Base-by-base conservation (phyloP, 2,329 filamentous ascomycete species). In the Colletotrichum euphorbiae region DNA sequence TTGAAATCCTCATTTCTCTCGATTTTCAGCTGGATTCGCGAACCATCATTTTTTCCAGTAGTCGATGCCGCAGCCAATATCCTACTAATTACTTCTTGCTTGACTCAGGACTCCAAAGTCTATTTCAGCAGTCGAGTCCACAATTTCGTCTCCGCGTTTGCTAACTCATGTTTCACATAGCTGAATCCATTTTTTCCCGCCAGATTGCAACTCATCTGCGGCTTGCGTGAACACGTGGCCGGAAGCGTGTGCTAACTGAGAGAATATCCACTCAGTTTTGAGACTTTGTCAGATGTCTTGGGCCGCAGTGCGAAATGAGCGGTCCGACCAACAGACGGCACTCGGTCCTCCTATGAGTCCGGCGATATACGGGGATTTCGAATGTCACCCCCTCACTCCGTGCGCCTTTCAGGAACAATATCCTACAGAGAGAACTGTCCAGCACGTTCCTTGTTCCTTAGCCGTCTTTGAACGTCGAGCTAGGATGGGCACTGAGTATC, bases 41-140 rank as follows among this genome's bases (percentile, higher is more conserved):
- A 28, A 4, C 28, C 28, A 28, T 28, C 28, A 28, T 7, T 28
- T 28, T 28, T 28, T 6, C 28, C 6, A 28, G 28, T 24, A 24
- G 24, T 48, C 43, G 38, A 36, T 43, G 38, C 38, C 36, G 51
- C 24, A 52, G 43, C 38, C 45, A 62, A 36, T 40, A 46, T 54
- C 52, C 38, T 38, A 33, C 40, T 24, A 36, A 36, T 15, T 13
- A 33, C 19, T 33, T 11, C 24, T 31, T 31, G 65, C 46, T 65
- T 68, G 65, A 65, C 65, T 68, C 65, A 43, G 40, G 13, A 19
- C 21, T 8, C 40, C 46, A 54, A 59, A 68, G 52, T 67, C 64
- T 67, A 67, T 58, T 67, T 55, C n/a, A 54, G 52, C 46, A 64
- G 24, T 17, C 43, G 31, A 65, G 28, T 31, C 40, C 61, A 48